Evolutionary conservation across 140 eudicot genomes (phyloP), one percentile per base, ranked within the genome.

Genomic region (Erigeron philadelphicus): DNA sequence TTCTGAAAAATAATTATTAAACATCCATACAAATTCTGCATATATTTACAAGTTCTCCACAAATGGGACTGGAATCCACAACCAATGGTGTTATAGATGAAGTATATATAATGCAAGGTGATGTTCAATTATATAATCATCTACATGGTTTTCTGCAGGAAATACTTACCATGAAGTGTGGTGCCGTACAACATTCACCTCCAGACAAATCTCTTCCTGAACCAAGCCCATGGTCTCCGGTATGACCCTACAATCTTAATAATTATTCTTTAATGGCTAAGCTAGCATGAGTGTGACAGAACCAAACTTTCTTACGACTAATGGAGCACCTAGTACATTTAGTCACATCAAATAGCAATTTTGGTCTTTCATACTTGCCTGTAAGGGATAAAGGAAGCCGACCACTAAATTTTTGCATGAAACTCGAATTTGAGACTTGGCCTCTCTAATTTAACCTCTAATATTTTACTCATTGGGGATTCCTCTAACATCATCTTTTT

Each of bases 151-250:
- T 64, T 76, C 43, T 42, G 76, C 88, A 94, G 99, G 99, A 89
- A 74, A 84, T 94, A 41, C 82, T 94, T 56, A 85, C 95, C 15
- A 76, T 78, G 86, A 89, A 94, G 77, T 56, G 84, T 75, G 99
- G 99, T 62, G 95, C 95, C 15, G 99, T 94, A 66, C 94, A 89
- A 70, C 86, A 89, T 84, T 94, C 99, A n/a, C 97, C 99, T 2
- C 83, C 88, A 16, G 89, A 85, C 66, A 94, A 87, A 80, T 77
- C 95, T 78, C 66, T 83, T 40, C 96, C 95, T 59, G 96, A 94
- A 79, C 95, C 91, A 55, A 75, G 90, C 76, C 99, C 99, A 71
- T 94, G 97, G 97, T 94, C 97, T 70, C 99, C 99, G 88, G 99
- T 94, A 93, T 70, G 82, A 56, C 71, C 73, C 74, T 58, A 56